phyloP scores from a whole-genome alignment of 441 rosid species.

The Croton setiger region DNA sequence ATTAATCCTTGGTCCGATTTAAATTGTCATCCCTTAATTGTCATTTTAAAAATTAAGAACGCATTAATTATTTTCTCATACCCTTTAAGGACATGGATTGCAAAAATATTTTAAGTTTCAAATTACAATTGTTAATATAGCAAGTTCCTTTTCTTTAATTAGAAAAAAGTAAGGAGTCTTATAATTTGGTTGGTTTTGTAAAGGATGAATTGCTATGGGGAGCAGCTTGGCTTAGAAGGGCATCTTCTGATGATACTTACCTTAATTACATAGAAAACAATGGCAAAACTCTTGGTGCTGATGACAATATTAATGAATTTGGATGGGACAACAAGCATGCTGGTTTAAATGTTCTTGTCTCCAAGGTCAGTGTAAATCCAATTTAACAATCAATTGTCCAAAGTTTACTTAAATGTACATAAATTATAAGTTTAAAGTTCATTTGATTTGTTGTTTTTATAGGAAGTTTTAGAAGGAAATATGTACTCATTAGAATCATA shows the following conservation, averaged over 20 bases:
- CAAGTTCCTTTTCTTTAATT: too few species aligned
- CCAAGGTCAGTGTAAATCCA: conserved; percentile 56
- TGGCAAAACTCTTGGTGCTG: conserved; percentile 79
- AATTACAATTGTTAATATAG: too few species aligned
- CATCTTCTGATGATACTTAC: conserved; percentile 56
- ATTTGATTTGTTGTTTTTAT: background rate
- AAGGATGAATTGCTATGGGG: conserved; percentile 97
- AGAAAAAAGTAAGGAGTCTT: too few species aligned
- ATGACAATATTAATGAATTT: conserved; percentile 78
- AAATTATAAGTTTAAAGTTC: background rate
- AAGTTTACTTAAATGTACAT: background rate
- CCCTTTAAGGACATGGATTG: too few species aligned
- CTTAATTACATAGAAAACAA: conserved; percentile 67
- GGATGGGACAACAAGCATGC: conserved; percentile 98
- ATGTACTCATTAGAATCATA: conserved; percentile 60
- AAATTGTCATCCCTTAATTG: too few species aligned
- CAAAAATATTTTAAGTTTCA: too few species aligned
- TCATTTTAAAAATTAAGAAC: too few species aligned
- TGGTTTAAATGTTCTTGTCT: conserved; percentile 82
- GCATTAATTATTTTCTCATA: too few species aligned
- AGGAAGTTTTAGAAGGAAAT: conserved; percentile 74
- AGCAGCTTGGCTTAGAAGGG: conserved; percentile 89
- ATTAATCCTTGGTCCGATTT: too few species aligned
- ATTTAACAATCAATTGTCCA: background rate
- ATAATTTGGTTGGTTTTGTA: conserved; percentile 11